These are phyloP conservation scores for Cordyceps pruinosa DNA, from an alignment of 2,329 filamentous ascomycete species.

Conservation along the genomic window DNA sequence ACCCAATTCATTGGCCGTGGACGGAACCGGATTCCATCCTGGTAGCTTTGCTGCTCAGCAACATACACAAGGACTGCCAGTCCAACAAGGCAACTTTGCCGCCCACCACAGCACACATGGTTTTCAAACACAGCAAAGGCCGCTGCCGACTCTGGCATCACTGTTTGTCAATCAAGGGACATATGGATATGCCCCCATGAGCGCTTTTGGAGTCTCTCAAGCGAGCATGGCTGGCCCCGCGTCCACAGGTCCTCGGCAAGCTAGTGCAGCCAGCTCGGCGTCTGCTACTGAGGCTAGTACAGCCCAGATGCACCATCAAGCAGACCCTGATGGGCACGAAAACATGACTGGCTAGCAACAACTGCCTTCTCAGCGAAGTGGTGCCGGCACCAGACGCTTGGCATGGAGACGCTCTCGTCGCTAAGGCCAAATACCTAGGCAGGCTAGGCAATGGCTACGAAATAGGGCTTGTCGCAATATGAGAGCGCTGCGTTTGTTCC, in stretches of 20 bases:
- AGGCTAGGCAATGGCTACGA: too few species aligned
- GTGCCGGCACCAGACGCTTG: neutral
- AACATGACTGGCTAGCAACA: constrained; percentile 1
- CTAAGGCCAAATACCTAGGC: too few species aligned
- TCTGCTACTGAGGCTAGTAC: constrained; percentile 29
- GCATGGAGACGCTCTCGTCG: neutral
- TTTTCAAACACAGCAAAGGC: constrained; percentile 17
- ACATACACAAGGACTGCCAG: constrained; percentile 14
- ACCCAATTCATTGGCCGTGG: neutral
- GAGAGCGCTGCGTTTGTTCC: too few species aligned
- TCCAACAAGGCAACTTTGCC: constrained; percentile 10
- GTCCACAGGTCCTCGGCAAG: constrained; percentile 18
- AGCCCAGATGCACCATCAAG: constrained; percentile 28
- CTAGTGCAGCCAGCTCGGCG: constrained; percentile 21
- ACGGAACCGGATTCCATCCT: neutral
- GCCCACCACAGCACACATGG: constrained; percentile 1
- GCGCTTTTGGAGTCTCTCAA: constrained; percentile 17
- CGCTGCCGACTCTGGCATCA: constrained; percentile 19
- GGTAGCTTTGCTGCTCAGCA: constrained; percentile 1
- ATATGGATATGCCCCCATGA: constrained; percentile 16
- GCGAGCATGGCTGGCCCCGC: constrained; percentile 27
- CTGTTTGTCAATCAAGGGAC: constrained; percentile 24
- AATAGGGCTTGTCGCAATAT: too few species aligned
- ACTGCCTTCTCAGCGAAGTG: neutral
- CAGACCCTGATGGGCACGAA: constrained; percentile 16